Evolutionary conservation across 208 protist species (phyloP).

Genomic region (Phytomonas serpens): DNA sequence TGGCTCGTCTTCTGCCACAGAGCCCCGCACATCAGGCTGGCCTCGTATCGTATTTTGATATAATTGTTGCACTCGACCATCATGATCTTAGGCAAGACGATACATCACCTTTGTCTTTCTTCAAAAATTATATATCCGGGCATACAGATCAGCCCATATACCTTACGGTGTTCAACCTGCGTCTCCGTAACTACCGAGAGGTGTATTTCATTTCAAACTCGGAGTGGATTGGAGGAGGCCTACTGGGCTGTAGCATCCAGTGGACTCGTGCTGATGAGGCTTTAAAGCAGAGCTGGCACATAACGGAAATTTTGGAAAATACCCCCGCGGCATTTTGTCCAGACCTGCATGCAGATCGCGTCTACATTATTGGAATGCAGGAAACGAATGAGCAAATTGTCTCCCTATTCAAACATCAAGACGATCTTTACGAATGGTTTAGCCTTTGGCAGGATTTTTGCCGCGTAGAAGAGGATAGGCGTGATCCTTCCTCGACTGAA

Average conservation of each 20-base stretch:
- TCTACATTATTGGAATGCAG: conserved; percentile 88
- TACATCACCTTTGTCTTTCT: conserved; percentile 27
- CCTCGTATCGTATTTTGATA: conserved; percentile 83
- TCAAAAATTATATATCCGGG: conserved; percentile 40
- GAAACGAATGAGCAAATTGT: conserved; percentile 41
- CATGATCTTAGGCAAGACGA: conserved; percentile 15
- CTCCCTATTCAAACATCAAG: conserved; percentile 46
- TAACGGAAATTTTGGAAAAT: conserved; percentile 50
- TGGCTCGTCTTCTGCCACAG: conserved; percentile 59
- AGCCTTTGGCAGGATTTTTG: conserved; percentile 51
- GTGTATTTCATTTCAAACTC: conserved; percentile 20
- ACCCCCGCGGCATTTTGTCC: conserved; percentile 38
- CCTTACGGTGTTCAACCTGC: conserved; percentile 70
- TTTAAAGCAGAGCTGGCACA: conserved; percentile 39
- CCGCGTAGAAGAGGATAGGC: conserved; percentile 24
- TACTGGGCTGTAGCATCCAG: conserved; percentile 84
- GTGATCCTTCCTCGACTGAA: conserved; percentile 15
- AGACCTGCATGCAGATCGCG: conserved; percentile 37
- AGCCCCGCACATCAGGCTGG: conserved; percentile 71
- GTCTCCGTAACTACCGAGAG: conserved; percentile 43
- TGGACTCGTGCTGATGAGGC: conserved; percentile 37
- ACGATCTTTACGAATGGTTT: conserved; percentile 60
- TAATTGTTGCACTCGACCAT: conserved; percentile 71
- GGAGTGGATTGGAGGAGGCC: conserved; percentile 40
- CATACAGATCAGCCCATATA: conserved; percentile 27